These are phyloP conservation scores for Pythium apleroticum DNA, from an alignment of 352 stramenopile species.

Conservation along the genomic window DNA sequence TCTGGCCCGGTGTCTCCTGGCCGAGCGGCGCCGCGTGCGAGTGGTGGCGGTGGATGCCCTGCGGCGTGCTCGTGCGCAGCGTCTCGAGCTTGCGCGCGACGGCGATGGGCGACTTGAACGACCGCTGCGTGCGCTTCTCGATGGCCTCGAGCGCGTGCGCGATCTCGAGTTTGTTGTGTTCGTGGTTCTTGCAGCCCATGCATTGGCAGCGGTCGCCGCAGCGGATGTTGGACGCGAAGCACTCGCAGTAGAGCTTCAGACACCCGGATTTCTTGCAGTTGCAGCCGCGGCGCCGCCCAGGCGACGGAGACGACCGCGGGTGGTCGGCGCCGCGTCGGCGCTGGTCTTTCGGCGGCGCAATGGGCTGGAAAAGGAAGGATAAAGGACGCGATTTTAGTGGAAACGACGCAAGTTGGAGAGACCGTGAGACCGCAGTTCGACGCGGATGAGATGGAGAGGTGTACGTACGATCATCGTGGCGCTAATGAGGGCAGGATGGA, in stretches of 20 bases:
- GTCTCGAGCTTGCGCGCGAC: constrained; percentile 28
- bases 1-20: background rate
- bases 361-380: background rate
- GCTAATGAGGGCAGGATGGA: background rate
- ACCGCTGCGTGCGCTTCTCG: constrained; percentile 55
- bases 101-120: constrained; percentile 36
- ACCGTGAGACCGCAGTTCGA: background rate
- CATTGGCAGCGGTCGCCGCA: constrained; percentile 74
- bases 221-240: constrained; percentile 53
- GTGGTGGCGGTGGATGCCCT: background rate
- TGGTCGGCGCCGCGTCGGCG: background rate
- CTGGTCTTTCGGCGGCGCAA: constrained; percentile 1
- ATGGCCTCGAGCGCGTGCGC: constrained; percentile 51
- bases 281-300: constrained; percentile 63
- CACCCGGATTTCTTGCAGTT: constrained; percentile 97
- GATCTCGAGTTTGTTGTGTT: constrained; percentile 58
- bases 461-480: background rate
- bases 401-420: background rate
- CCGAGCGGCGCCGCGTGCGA: background rate
- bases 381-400: too few relatives aligned
- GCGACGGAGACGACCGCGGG: constrained; percentile 16
- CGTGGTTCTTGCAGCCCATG: constrained; percentile 72
- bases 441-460: background rate
- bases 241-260: constrained; percentile 93
- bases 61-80: constrained; percentile 21